Evolutionary conservation across 2,329 filamentous ascomycete species (phyloP).

Genomic region (Shiraia sp.): DNA sequence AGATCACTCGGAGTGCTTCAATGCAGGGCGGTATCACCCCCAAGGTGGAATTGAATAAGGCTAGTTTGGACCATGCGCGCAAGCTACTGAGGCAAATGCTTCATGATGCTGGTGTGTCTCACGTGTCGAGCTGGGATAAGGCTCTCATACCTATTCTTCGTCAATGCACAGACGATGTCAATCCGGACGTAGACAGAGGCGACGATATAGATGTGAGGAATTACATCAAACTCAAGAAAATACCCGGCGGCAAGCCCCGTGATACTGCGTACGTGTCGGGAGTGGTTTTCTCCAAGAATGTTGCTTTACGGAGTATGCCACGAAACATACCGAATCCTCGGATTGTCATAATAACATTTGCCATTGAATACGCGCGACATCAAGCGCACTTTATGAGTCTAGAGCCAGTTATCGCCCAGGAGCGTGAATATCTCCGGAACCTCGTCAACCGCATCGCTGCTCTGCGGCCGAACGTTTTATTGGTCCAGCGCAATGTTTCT

Average conservation of each 20-base stretch:
- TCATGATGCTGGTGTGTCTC: conserved; percentile 73
- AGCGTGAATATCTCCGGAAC: conserved; percentile 89
- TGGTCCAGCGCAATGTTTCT: conserved; percentile 93
- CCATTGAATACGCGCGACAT: conserved; percentile 93
- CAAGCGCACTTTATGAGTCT: conserved; percentile 97
- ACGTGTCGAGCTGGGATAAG: conserved; percentile 80
- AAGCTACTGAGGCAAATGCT: conserved; percentile 83
- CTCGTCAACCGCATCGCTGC: conserved; percentile 90
- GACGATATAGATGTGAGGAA: conserved; percentile 97
- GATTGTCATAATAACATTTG: conserved; percentile 90
- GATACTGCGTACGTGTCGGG: conserved; percentile 97
- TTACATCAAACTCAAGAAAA: conserved; percentile 96
- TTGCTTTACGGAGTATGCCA: conserved; percentile 95
- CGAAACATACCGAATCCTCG: conserved; percentile 81
- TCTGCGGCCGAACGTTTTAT: conserved; percentile 78
- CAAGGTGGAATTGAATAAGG: conserved; percentile 81
- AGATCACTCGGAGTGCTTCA: conserved; percentile 73
- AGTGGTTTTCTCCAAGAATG: conserved; percentile 95
- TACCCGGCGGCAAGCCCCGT: conserved; percentile 83
- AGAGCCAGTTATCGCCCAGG: conserved; percentile 94
- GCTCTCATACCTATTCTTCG: conserved; percentile 88
- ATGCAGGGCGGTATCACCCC: conserved; percentile 75
- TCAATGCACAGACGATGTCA: conserved; percentile 89
- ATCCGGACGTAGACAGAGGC: conserved; percentile 84
- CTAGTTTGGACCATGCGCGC: conserved; percentile 85